phyloP scores from a whole-genome alignment of 768 basidiomycete genomes.

The Multifurca ochricompacta region DNA sequence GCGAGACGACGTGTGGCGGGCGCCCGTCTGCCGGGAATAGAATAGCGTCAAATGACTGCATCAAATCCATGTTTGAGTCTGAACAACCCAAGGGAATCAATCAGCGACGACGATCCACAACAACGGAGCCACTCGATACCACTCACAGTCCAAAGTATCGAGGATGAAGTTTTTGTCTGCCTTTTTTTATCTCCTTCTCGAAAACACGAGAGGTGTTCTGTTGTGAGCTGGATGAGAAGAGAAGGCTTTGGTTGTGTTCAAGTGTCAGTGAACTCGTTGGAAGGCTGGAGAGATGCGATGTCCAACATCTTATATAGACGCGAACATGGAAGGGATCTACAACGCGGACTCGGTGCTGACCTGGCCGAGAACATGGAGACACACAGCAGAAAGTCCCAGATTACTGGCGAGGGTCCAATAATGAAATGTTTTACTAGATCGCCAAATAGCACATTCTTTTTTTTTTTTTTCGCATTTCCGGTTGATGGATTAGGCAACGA shows the following conservation, averaged over 20 bases:
- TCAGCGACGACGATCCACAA: conserved; percentile 17
- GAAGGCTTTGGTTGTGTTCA: neutral
- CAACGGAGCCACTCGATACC: neutral
- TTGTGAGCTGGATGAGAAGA: neutral
- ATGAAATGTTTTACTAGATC: conserved; percentile 7
- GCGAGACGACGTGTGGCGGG: conserved; percentile 59
- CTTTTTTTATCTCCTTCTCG: neutral
- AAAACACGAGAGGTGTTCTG: neutral
- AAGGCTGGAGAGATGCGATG: conserved; percentile 2
- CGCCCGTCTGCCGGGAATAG: conserved; percentile 77
- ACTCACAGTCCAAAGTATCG: neutral
- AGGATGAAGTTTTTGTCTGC: neutral
- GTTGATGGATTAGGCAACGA: conserved; percentile 8
- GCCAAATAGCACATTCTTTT: neutral
- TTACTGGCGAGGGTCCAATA: conserved; percentile 1
- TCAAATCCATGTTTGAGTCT: conserved; percentile 47
- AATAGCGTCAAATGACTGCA: conserved; percentile 59
- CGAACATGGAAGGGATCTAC: conserved; percentile 4
- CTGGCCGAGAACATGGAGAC: conserved; percentile 2
- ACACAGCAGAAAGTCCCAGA: conserved; percentile 1
- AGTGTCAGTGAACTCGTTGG: conserved; percentile 2
- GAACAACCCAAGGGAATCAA: conserved; percentile 6
- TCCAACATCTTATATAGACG: conserved; percentile 18
- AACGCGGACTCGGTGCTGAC: conserved; percentile 12
- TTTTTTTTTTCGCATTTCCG: neutral